Percentiles rank a stretch among this genome's conserved stretches.
Evolutionary conservation across 2,329 filamentous ascomycete species (phyloP).

Genomic region (Orbilia ellipsospora): DNA sequence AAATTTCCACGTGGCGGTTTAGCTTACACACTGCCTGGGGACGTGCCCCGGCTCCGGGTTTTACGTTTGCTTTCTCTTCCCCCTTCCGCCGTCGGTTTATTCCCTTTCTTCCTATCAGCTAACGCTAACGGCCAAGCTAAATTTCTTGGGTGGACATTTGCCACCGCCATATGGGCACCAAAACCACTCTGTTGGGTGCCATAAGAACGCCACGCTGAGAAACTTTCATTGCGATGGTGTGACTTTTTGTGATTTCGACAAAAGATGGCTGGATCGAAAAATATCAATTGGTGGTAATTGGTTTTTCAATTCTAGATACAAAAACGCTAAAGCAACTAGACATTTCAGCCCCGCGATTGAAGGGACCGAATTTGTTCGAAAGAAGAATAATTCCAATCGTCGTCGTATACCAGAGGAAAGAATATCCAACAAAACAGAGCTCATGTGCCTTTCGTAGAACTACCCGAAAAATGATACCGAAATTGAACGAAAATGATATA

Average conservation of each 20-base stretch:
- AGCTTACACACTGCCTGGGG: constrained; percentile 31
- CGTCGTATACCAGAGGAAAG: constrained; percentile 10
- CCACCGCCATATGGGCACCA: constrained; percentile 52
- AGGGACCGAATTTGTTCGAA: constrained; percentile 11
- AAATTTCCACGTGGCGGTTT: constrained; percentile 55
- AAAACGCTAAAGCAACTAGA: constrained; percentile 36
- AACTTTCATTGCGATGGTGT: constrained; percentile 3
- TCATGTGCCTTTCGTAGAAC: neutral
- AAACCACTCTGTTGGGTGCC: constrained; percentile 26
- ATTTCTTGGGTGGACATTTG: constrained; percentile 32
- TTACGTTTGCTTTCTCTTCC: neutral
- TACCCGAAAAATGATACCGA: constrained; percentile 3
- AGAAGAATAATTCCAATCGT: constrained; percentile 37
- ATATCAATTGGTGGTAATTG: constrained; percentile 33
- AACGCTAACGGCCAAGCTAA: constrained; percentile 31
- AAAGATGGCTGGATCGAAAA: constrained; percentile 11
- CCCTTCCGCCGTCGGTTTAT: neutral
- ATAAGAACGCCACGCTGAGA: constrained; percentile 40
- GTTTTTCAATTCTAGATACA: neutral
- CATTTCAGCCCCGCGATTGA: constrained; percentile 50
- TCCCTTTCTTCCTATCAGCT: constrained; percentile 23
- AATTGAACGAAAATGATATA: neutral
- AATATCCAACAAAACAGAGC: constrained; percentile 10
- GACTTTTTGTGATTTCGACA: constrained; percentile 4
- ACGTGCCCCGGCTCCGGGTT: neutral